These are phyloP conservation scores for Monascus ruber DNA, from an alignment of 2,329 filamentous ascomycete genomes.

Conservation along the genomic window DNA sequence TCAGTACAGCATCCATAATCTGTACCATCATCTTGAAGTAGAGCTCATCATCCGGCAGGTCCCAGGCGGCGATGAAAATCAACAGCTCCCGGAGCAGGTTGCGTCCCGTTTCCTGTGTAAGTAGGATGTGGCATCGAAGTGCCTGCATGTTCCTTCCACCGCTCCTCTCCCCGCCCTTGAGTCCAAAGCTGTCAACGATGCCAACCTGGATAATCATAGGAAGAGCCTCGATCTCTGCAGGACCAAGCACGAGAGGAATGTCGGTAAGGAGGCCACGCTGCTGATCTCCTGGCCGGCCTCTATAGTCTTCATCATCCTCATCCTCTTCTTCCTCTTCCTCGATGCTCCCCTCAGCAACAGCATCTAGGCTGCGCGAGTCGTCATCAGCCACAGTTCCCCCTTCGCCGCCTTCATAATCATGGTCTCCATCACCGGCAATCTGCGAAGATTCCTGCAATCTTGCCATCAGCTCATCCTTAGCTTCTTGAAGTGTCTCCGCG, in stretches of 20 bases:
- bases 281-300: slow-evolving; percentile 39
- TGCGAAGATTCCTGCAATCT: slow-evolving; percentile 36
- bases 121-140: slow-evolving; percentile 75
- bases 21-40: slow-evolving; percentile 96
- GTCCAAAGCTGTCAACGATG: slow-evolving; percentile 68
- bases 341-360: slow-evolving; percentile 32
- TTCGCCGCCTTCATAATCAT: slow-evolving; percentile 30
- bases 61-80: slow-evolving; percentile 96
- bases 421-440: slow-evolving; percentile 28
- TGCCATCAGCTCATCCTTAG: slow-evolving; percentile 41
- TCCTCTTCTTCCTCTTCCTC: slow-evolving; percentile 44
- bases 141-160: slow-evolving; percentile 70
- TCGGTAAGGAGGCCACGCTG: slow-evolving; percentile 76
- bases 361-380: slow-evolving; percentile 31
- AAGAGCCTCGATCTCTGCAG: slow-evolving; percentile 87
- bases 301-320: slow-evolving; percentile 42
- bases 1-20: slow-evolving; percentile 85
- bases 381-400: slow-evolving; percentile 32
- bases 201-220: slow-evolving; percentile 97
- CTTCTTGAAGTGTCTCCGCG: slow-evolving; percentile 39
- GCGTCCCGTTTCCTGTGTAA: slow-evolving; percentile 81
- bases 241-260: slow-evolving; percentile 85
- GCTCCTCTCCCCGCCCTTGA: slow-evolving; percentile 51
- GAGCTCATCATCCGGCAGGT: slow-evolving; percentile 81
- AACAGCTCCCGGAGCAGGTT: slow-evolving; percentile 82